Base-by-base conservation (phyloP, 352 stramenopile species). In the Phytophthora citricola region DNA sequence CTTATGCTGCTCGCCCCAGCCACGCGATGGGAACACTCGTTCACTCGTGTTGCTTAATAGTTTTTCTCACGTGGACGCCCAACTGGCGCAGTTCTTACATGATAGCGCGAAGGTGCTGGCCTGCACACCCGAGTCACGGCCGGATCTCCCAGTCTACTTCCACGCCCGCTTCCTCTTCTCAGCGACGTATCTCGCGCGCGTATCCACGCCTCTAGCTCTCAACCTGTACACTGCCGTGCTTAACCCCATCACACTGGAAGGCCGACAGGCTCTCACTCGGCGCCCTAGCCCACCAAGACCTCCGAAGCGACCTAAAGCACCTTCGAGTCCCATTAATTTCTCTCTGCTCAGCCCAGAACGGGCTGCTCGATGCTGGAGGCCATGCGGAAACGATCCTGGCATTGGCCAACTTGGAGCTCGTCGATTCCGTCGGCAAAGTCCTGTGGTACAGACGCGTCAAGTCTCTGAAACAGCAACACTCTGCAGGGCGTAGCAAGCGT, bases 141-240 rank as follows among this genome's bases (percentile, higher is more conserved):
- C 96, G 8, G 94, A 98, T 67, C 74, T 98, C 10, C 94, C 95
- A 9, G 89, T 98, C 9, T 98, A 98, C 73, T 99, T 98, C 75
- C 97, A 98, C 79, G 75, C 90, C 26, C 77, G 95, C 3, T 98
- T 98, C 68, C 77, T 98, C 31, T 99, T 99, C 77, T 98, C 88
- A 0, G 54, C 81, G 1, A 68, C 76, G 46, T 99, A 99, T 71
- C 70, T 99, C 11, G 81, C 80, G 11, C 89, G 94, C 31, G 95
- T 98, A 10, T 96, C 93, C 6, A 95, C 94, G 12, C 94, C 95
- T n/a, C 72, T 98, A 48, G 96, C 95, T 2, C 82, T 99, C 24
- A 98, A 98, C 76, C 71, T 98, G 31, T 98, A 98, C 73, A 98
- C 95, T 17, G 95, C 95, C 0, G 92, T 99, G 53, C 86, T 96